These are phyloP conservation scores for Diaporthe sp. DNA, from an alignment of 2,329 filamentous ascomycete genomes.

Conservation along the genomic window DNA sequence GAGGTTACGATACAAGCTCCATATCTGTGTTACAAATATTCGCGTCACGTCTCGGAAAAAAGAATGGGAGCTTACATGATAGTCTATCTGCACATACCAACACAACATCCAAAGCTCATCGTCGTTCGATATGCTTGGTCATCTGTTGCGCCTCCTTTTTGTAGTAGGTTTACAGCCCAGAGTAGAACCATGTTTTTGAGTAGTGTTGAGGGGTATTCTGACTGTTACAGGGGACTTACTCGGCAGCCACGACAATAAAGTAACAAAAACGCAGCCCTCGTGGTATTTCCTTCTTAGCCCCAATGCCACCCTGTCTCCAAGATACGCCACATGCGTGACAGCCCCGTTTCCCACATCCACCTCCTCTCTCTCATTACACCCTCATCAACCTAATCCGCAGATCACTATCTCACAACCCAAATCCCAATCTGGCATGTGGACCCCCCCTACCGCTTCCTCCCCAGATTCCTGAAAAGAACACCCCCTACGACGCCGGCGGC, in stretches of 20 bases:
- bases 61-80: not conserved
- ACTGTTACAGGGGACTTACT: constrained; percentile 7
- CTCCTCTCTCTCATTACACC: not conserved
- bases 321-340: not conserved
- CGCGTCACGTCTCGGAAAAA: too few species aligned
- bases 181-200: not conserved
- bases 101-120: not conserved
- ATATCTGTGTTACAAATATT: too few species aligned
- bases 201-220: not conserved
- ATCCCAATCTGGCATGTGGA: too few species aligned
- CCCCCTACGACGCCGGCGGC: constrained; percentile 94
- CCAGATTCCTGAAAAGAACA: constrained; percentile 83
- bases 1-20: not conserved
- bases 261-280: constrained; percentile 3
- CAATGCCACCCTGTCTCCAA: not conserved
- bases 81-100: not conserved
- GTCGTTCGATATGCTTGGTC: not conserved
- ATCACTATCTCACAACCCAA: not conserved
- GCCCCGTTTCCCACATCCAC: not conserved
- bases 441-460: constrained; percentile 66
- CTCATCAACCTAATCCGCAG: not conserved
- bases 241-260: constrained; percentile 11
- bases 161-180: not conserved
- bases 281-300: not conserved
- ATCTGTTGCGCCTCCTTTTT: not conserved